Evolutionary conservation across 2,329 filamentous ascomycete genomes (phyloP), one percentile per base, ranked within the genome.

Genomic region (Claviceps fusiformis): DNA sequence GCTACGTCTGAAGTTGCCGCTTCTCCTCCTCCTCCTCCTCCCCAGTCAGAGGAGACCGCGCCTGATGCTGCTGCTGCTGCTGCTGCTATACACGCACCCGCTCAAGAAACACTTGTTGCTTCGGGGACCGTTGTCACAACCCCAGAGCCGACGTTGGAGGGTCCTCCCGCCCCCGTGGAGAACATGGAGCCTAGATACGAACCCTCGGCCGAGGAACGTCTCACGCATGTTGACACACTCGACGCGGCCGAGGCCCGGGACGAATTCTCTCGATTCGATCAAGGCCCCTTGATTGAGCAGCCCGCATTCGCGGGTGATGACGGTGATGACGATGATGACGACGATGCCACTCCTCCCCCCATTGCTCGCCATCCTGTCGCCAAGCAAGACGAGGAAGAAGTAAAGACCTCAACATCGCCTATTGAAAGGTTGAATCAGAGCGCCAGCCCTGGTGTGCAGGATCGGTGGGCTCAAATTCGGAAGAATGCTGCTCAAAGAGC

Each of bases 391-490:
- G 41, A 46, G 33, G 9, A 54, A 45, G n/a, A 58, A 63, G 49
- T 61, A 62, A 19, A 54, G 63, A 11, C 31, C 13, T 24, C 46
- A 31, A 19, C n/a, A 50, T 65, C 55, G 52, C 64, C 57, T 17
- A 63, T 68, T 51, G 69, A 71, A 51, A 65, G 67, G 59, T 68
- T 65, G 58, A 69, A 59, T 56, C 66, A 62, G 53, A 68, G 58
- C 54, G 65, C 68, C 29, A 54, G 67, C 50, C 66, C 67, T 24
- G 64, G 69, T 43, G 68, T 71, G 2, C 70, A 86, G 60, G 91
- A 96, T 66, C 84, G 92, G 54, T 98, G 93, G 93, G 92, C 92
- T 0, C 89, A 95, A 70, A 96, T 97, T 61, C 83, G 91, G 61
- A 92, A 91, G 76, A 96, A 96, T 64, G 93, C 93, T 11, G 90